Evolutionary conservation across 306 rosid genomes (phyloP).

Genomic region (Biancaea sappan): DNA sequence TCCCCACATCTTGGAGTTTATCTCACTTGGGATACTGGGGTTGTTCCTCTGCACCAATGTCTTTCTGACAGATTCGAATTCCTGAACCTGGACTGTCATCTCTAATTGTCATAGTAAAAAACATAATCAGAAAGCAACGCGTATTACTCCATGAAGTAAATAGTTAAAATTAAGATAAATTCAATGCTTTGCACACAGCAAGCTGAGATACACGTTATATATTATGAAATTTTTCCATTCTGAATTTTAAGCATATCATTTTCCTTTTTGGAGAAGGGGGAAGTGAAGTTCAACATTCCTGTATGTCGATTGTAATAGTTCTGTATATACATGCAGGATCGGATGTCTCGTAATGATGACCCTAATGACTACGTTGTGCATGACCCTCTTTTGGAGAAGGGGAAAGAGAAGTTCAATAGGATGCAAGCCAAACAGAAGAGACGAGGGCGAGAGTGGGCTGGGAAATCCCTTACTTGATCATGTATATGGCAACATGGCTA

Average conservation of each 20-base stretch:
- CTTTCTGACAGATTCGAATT: too few species aligned
- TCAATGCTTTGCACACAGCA: background rate
- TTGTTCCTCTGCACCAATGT: too few species aligned
- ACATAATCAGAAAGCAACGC: background rate
- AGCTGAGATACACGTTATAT: conserved; percentile 1
- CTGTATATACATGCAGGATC: conserved; percentile 58
- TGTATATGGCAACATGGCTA: conserved; percentile 15
- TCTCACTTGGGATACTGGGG: too few species aligned
- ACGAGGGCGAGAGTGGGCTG: conserved; percentile 60
- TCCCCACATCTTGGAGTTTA: too few species aligned
- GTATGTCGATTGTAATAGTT: conserved; percentile 16
- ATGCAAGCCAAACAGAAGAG: conserved; percentile 89
- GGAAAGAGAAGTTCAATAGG: conserved; percentile 85
- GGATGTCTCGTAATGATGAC: conserved; percentile 85
- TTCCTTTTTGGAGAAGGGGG: too few species aligned
- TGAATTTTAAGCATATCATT: background rate
- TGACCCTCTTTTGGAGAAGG: conserved; percentile 96
- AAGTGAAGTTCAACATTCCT: too few species aligned
- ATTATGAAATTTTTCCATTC: background rate
- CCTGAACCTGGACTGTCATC: conserved; percentile 10
- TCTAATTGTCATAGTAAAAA: conserved; percentile 19
- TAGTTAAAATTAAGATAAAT: background rate
- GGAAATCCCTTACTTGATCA: conserved; percentile 52
- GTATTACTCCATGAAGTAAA: conserved; percentile 14
- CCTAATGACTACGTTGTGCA: conserved; percentile 82